Base-by-base conservation (phyloP, 2,329 filamentous ascomycete genomes). In the Erysiphe pulchra region DNA sequence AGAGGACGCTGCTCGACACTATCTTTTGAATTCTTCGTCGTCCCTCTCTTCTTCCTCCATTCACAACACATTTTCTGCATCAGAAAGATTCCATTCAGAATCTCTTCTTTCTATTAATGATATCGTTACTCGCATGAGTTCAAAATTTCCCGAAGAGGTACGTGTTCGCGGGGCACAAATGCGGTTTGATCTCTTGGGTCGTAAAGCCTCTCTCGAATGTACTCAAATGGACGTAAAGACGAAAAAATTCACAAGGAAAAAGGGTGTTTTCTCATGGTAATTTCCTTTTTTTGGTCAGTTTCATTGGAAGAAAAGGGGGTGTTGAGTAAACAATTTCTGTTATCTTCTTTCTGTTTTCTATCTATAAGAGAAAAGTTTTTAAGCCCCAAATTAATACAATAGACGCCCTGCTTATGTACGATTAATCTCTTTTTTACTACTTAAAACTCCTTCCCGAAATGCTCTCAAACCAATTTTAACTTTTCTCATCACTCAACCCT, bases 101-200 rank as follows among this genome's bases (percentile, higher is more conserved):
- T 37, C 34, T 37, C 34, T 37, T 9, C 11, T 6, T 9, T 10
- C 28, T n/a, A 1, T 10, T 17, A 11, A 37, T 38, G 20, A 24
- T 24, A 24, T 24, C 20, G 3, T 16, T 48, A 13, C 16, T 36
- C 5, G 47, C 50, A 14, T 24, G 20, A 24, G 20, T 24, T 24
- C 20, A 24, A 24, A 24, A 24, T 24, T 24, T 24, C 50, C 49
- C 12, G 50, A 52, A 36, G 49, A 50, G 34, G 48, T 49, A 38
- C 45, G 50, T 7, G 49, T 52, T 12, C 46, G 49, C n/a, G 48
- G 49, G 24, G 46, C 48, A 12, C 39, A 37, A 37, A 51, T 52
- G 48, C 44, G 50, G 8, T 52, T 52, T 33, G 47, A 52, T 47
- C 44, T 52, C 17, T 12, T 48, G n/a, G 42, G 45, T 38, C 43